Base-by-base conservation (phyloP, 2,329 filamentous ascomycete genomes). In the Curvularia spicifera region DNA sequence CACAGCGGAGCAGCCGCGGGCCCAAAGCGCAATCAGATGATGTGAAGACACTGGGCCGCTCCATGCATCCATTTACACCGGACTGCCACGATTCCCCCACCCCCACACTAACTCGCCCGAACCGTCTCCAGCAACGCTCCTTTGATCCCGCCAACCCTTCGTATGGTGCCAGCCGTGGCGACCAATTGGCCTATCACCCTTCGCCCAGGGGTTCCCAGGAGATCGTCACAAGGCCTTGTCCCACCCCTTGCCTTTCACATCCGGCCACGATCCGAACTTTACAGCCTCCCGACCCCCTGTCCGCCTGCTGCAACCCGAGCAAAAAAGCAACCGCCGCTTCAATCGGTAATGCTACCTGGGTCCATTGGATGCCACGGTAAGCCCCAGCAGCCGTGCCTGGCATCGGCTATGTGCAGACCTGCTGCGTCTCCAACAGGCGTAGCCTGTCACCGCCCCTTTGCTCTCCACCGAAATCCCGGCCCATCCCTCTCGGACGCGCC, bases 61-160 rank as follows among this genome's bases (percentile, higher is more conserved):
- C 59, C 55, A 59, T 57, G 55, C 59, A 56, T 55, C 56, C 57
- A 60, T 63, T 59, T 56, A 58, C 57, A 58, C 60, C 60, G 33
- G 63, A 47, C 57, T 60, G 54, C 60, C 58, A 63, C 61, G 40
- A 63, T 63, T 61, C 63, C 72, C 70, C 71, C 73, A 75, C 74
- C 74, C 74, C 74, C 74, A 76, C 74, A 73, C 74, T 75, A 74
- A 51, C 56, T 63, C 51, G 66, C 63, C 68, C 68, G 61, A 74
- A 68, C 67, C 61, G 62, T 68, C 53, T 61, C 66, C 71, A 69
- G 64, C 69, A 74, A 72, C 70, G 66, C 71, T 70, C 61, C 45
- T 65, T 58, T 56, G 64, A 74, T 68, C 66, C 67, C 66, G 66
- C 68, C 65, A 67, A 70, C 70, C 68, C 64, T 70, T 69, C 64